Percentiles rank a stretch among this genome's conserved stretches.
Conservation (phyloP, 371 early-diverging fungal genomes). For the Chytridium lagenaria region DNA sequence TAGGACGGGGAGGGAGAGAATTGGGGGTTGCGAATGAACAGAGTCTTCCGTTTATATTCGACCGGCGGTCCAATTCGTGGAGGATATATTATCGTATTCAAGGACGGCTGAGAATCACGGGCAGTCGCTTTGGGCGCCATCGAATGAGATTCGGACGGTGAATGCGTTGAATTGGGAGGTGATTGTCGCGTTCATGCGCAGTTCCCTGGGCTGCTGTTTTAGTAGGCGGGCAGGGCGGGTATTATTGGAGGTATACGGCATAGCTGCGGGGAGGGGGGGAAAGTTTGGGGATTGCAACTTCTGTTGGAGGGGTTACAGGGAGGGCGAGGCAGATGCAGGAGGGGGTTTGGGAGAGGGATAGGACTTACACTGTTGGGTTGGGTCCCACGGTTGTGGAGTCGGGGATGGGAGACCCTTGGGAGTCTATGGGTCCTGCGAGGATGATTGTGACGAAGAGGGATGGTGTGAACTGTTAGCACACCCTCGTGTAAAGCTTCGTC, state of each 20-base stretch:
- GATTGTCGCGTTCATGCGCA: slow-evolving; percentile 29
- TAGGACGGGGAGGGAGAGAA: background rate
- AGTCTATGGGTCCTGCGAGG: background rate
- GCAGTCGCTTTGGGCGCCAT: slow-evolving; percentile 27
- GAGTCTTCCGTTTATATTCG: background rate
- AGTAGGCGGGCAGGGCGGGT: background rate
- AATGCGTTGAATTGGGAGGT: slow-evolving; percentile 29
- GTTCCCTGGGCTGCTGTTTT: slow-evolving; percentile 25
- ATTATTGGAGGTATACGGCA: background rate
- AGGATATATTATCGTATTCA: slow-evolving; percentile 27
- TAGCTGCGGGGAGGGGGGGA: background rate
- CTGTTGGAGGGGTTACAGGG: slow-evolving; percentile 5
- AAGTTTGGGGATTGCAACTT: background rate
- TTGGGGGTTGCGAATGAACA: too few species aligned
- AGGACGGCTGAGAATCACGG: background rate
- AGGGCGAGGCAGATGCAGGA: slow-evolving; percentile 11
- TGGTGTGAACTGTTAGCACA: background rate
- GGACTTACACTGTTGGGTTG: background rate
- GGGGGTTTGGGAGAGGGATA: slow-evolving; percentile 10
- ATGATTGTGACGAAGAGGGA: background rate
- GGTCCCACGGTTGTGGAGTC: background rate
- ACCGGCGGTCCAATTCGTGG: slow-evolving; percentile 14
- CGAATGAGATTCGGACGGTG: slow-evolving; percentile 29
- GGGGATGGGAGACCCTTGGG: too few species aligned
- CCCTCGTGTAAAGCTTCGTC: too few species aligned